Evolutionary conservation across 331 rosid genomes (phyloP).

Genomic region (Quercus phellos): DNA sequence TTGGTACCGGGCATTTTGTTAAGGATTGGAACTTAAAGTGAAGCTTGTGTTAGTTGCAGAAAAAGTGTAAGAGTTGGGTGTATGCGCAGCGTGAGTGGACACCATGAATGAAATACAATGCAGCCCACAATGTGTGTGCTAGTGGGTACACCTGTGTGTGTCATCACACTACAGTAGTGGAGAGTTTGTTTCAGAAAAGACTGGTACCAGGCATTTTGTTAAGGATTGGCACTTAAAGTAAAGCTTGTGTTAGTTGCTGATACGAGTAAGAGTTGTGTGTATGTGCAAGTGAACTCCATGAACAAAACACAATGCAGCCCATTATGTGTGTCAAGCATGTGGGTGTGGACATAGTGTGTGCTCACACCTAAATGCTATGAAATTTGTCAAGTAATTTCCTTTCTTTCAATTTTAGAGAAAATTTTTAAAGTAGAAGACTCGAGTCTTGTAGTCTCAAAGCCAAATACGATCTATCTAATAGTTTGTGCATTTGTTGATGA

Average conservation of each 20-base stretch:
- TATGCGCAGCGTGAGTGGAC: background rate
- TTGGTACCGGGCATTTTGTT: too few species aligned
- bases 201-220: too few species aligned
- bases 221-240: too few species aligned
- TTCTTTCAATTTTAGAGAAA: background rate
- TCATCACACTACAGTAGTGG: too few species aligned
- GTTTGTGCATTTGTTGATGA: background rate
- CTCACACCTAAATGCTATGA: background rate
- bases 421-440: background rate
- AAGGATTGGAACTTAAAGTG: too few species aligned
- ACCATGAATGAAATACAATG: background rate
- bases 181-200: too few species aligned
- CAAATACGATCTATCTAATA: background rate
- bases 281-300: too few species aligned
- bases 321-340: too few species aligned
- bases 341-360: too few species aligned
- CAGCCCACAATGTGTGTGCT: background rate
- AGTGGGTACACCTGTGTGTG: background rate
- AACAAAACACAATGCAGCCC: too few species aligned
- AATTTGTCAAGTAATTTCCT: background rate
- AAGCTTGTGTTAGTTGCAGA: constrained; percentile 1
- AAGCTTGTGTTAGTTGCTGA: too few species aligned
- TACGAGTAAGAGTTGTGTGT: too few species aligned
- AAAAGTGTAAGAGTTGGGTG: background rate
- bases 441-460: background rate